A percentile compares a stretch with the other conserved stretches of the same genome.
phyloP scores from a whole-genome alignment of 768 basidiomycete species.

The Auricularia sp. region DNA sequence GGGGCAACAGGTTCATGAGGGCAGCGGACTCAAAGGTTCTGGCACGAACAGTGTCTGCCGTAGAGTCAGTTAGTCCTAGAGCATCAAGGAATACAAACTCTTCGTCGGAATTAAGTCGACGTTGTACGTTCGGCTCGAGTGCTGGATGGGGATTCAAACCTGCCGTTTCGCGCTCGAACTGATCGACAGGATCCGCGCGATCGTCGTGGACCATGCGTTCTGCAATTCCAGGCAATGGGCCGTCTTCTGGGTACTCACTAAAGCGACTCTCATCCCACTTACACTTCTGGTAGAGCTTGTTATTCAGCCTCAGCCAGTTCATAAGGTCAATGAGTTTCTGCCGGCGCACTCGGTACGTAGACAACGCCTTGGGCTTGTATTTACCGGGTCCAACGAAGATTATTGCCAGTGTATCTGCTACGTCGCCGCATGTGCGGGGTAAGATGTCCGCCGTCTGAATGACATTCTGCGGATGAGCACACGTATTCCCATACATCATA shows the following conservation, averaged over 20 bases:
- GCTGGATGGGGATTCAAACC: conserved; percentile 20
- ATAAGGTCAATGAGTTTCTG: conserved; percentile 19
- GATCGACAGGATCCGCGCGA: neutral
- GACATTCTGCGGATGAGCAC: conserved; percentile 26
- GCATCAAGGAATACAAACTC: conserved; percentile 16
- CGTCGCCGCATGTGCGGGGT: conserved; percentile 18
- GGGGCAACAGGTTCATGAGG: conserved; percentile 15
- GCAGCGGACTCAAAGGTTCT: conserved; percentile 17
- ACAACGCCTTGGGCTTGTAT: conserved; percentile 14
- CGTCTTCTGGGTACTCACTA: neutral
- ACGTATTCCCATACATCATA: conserved; percentile 26
- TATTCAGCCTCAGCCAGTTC: conserved; percentile 29
- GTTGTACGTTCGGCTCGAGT: neutral
- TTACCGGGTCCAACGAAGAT: conserved; percentile 23
- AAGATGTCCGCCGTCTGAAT: conserved; percentile 20
- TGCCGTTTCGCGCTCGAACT: conserved; percentile 21
- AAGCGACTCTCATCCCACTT: neutral
- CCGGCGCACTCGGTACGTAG: conserved; percentile 11
- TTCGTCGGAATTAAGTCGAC: neutral
- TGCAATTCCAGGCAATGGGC: neutral
- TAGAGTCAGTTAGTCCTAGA: conserved; percentile 24
- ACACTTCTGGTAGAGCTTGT: conserved; percentile 21
- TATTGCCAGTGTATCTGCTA: conserved; percentile 18
- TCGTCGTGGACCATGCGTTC: conserved; percentile 14
- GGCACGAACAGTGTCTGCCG: conserved; percentile 16